phyloP scores from a whole-genome alignment of 768 basidiomycete genomes.

The Boletus coccyginus region DNA sequence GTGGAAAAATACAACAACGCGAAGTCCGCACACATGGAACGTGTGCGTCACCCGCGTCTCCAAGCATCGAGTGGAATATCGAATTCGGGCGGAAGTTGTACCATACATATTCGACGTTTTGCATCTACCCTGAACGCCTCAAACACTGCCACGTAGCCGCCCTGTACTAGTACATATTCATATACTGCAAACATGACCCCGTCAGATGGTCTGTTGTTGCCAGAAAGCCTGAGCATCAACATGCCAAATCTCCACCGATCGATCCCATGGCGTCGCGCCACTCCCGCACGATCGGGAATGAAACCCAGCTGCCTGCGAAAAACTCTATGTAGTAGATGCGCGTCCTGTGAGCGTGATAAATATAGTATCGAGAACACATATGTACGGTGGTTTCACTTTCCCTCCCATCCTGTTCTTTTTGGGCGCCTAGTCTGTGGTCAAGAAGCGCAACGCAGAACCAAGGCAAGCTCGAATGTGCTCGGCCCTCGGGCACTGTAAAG shows the following conservation, averaged over 20 bases:
- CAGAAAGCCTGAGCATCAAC: too few species aligned
- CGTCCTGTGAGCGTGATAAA: conserved; percentile 15
- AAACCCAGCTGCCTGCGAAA: neutral
- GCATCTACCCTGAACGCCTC: conserved; percentile 3
- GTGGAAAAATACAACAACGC: neutral
- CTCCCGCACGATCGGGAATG: neutral
- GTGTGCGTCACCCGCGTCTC: neutral
- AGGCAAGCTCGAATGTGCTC: neutral
- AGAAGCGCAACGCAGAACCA: neutral
- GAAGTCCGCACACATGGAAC: neutral
- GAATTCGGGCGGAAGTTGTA: neutral
- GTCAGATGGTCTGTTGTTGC: neutral
- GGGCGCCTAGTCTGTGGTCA: conserved; percentile 6
- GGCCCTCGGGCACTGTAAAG: conserved; percentile 4
- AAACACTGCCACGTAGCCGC: neutral
- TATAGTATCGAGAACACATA: conserved; percentile 21
- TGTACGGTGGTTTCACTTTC: conserved; percentile 10
- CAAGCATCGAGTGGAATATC: neutral
- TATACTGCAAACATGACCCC: neutral
- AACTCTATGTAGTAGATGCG: conserved; percentile 14
- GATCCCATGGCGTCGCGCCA: conserved; percentile 1
- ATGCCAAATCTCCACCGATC: conserved; percentile 5
- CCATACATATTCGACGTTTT: neutral
- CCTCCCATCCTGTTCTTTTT: conserved; percentile 3
- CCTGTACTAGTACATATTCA: neutral